Evolutionary conservation across 768 basidiomycete genomes (phyloP).

Genomic region (Termitomyces sp.): DNA sequence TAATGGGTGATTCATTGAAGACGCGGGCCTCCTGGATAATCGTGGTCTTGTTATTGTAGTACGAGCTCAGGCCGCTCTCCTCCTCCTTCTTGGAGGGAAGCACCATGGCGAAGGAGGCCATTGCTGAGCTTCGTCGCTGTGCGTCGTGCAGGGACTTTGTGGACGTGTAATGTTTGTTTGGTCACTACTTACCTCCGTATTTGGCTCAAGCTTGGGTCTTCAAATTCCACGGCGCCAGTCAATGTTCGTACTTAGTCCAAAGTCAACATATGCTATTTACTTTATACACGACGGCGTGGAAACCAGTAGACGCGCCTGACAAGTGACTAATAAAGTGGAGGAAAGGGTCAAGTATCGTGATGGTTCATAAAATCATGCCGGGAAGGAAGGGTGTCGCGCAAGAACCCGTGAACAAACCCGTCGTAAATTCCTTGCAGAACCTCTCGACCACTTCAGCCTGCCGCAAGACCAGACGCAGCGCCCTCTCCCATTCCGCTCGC

Average conservation of each 20-base stretch:
- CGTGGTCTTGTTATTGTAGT: slow-evolving; percentile 96
- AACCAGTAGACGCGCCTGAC: slow-evolving; percentile 13
- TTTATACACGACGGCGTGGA: slow-evolving; percentile 12
- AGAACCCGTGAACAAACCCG: background rate
- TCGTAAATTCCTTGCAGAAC: slow-evolving; percentile 11
- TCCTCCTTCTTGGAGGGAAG: slow-evolving; percentile 96
- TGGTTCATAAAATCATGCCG: slow-evolving; percentile 9
- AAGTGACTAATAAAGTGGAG: background rate
- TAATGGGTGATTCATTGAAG: slow-evolving; percentile 99
- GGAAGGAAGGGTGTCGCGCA: background rate
- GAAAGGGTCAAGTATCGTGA: slow-evolving; percentile 6
- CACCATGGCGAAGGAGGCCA: slow-evolving; percentile 61
- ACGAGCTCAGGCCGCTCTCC: slow-evolving; percentile 87
- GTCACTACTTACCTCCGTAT: slow-evolving; percentile 15
- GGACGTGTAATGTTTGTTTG: slow-evolving; percentile 44
- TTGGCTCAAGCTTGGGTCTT: slow-evolving; percentile 18
- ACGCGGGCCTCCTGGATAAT: slow-evolving; percentile 97
- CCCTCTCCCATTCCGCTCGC: slow-evolving; percentile 72
- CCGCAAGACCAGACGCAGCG: slow-evolving; percentile 42
- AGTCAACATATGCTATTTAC: slow-evolving; percentile 4
- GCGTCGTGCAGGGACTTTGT: slow-evolving; percentile 15
- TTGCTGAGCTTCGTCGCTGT: slow-evolving; percentile 22
- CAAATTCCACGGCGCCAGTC: background rate
- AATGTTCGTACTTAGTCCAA: no score
- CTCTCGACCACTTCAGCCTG: slow-evolving; percentile 16